Conservation (phyloP, 2,329 filamentous ascomycete genomes). For the Elsinoe fawcettii region DNA sequence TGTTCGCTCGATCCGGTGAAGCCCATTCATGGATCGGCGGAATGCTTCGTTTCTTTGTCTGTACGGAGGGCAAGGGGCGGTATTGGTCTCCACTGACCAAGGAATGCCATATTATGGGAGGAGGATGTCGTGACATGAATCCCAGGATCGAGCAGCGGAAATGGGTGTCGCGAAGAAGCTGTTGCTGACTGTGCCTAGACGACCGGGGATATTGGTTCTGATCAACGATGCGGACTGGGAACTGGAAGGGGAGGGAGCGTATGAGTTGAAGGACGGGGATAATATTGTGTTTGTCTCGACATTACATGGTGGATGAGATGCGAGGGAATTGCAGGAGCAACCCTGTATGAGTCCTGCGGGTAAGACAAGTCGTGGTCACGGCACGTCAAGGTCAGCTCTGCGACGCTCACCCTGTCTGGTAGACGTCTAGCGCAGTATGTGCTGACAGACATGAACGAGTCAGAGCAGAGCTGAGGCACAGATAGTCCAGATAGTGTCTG, state of each 20-base stretch:
- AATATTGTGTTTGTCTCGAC: conserved; percentile 95
- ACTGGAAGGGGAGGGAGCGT: conserved; percentile 86
- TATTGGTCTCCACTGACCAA: not conserved
- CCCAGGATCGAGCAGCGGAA: not conserved
- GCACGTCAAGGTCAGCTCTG: no score
- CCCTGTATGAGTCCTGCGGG: no score
- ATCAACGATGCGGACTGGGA: conserved; percentile 99
- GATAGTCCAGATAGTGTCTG: not conserved
- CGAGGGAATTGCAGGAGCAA: not conserved
- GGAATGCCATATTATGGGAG: not conserved
- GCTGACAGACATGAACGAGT: not conserved
- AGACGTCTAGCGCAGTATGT: no score
- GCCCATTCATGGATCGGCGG: no score
- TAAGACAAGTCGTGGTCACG: no score
- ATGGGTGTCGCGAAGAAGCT: not conserved
- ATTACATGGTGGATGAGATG: conserved; percentile 71
- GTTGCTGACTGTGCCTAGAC: conserved; percentile 46
- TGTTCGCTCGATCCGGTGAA: not conserved
- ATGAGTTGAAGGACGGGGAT: conserved; percentile 73
- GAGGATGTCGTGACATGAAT: conserved; percentile 16
- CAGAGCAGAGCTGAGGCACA: not conserved
- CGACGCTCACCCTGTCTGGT: no score
- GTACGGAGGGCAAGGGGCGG: not conserved
- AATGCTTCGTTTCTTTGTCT: no score
- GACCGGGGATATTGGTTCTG: conserved; percentile 88